Base-by-base conservation (phyloP, 2,329 filamentous ascomycete species). In the Esteya vermicola region DNA sequence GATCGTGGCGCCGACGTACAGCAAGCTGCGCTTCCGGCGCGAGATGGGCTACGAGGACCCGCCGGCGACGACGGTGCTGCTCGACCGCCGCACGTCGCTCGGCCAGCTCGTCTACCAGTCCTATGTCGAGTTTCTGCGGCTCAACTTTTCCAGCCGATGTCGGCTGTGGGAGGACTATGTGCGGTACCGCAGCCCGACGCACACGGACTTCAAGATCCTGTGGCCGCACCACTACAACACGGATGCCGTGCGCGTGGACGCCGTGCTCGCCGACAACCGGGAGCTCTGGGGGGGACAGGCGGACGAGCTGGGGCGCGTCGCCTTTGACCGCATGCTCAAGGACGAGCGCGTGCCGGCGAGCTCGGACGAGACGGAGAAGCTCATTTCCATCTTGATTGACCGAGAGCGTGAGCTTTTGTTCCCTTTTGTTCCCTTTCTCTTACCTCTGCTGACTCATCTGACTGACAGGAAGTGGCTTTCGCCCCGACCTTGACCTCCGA, bases 91-190 rank as follows among this genome's bases (percentile, higher is more conserved):
- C 38, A 93, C 85, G 1, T 85, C 88, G 0, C 66, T 95, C 27
- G 91, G 88, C 1, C 69, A 72, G 6, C 93, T 93, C 53, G 69
- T 95, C 14, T 73, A 88, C 38, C 72, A 81, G 51, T 72, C 82
- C 4, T 70, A 77, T 48, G 63, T 93, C 3, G 89, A 96, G 58
- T 93, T 88, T 53, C 75, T 77, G 1, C 67, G 82, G 33, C 61
- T 96, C 27, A 78, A 78, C 34, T 95, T 96, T 51, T 72, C 85
- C 41, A 83, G 93, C 54, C 72, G 76, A 1, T 68, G 82, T 33
- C 73, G 74, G 42, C 63, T 98, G 5, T 96, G 91, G 88, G 78
- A 77, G 45, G 72, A 74, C 3, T 89, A 95, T 58, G 75, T 89
- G 45, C 71, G 69, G 39, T 96, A 93, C 58, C 73, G 88, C 36